Conservation (phyloP, 495 filamentous ascomycete species). For the Gamarada debralockiae region DNA sequence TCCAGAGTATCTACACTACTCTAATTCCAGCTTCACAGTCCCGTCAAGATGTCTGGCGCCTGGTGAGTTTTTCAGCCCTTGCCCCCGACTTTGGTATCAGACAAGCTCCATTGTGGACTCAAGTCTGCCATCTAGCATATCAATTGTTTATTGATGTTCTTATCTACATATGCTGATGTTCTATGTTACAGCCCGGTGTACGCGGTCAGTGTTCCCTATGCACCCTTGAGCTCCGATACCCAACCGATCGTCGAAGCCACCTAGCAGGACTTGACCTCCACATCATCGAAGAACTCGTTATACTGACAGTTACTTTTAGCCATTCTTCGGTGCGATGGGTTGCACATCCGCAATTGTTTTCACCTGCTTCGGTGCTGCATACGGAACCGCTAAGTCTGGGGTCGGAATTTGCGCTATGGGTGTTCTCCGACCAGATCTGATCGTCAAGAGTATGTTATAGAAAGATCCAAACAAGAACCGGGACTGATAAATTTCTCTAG, state of each 20-base stretch:
- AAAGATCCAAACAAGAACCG: not conserved
- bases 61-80: conserved; percentile 16
- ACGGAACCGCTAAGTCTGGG: conserved; percentile 98
- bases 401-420: conserved; percentile 98
- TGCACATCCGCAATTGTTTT: conserved; percentile 98
- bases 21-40: conserved; percentile 12
- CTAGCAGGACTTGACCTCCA: not conserved
- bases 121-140: not conserved
- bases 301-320: conserved; percentile 51
- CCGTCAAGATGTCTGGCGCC: conserved; percentile 18
- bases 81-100: conserved; percentile 13
- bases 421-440: conserved; percentile 95
- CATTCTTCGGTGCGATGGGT: conserved; percentile 99
- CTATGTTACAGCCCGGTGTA: conserved; percentile 78
- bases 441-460: conserved; percentile 88
- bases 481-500: conserved; percentile 39
- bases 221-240: conserved; percentile 12
- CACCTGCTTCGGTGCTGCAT: conserved; percentile 97
- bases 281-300: conserved; percentile 1
- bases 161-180: conserved; percentile 22
- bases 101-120: conserved; percentile 21
- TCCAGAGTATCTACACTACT: conserved; percentile 21
- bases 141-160: not conserved
- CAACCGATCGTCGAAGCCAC: conserved; percentile 15
- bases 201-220: conserved; percentile 72